A percentile compares a stretch with the other conserved stretches of the same genome.
These are phyloP conservation scores for Penicillium maclennaniae DNA, from an alignment of 495 filamentous ascomycete species.

Conservation along the genomic window DNA sequence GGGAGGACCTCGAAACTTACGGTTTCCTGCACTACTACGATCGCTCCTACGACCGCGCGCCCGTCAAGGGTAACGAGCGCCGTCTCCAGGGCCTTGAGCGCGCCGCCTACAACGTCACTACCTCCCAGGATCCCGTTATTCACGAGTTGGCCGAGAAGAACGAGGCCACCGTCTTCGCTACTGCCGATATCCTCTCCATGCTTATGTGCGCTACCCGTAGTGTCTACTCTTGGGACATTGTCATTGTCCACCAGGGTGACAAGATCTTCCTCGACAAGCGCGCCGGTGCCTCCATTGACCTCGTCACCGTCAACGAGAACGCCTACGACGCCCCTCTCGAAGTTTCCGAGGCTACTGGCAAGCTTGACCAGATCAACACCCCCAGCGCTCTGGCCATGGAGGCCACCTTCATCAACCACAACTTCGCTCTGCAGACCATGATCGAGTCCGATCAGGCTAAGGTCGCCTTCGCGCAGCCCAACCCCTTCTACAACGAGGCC, in stretches of 20 bases:
- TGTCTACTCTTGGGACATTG: conserved; percentile 96
- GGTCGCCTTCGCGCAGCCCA: conserved; percentile 77
- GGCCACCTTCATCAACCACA: conserved; percentile 99
- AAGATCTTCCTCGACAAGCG: conserved; percentile 99
- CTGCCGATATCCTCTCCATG: conserved; percentile 95
- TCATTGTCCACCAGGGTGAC: conserved; percentile 83
- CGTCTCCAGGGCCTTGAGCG: conserved; percentile 85
- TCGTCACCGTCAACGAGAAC: conserved; percentile 98
- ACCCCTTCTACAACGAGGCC: conserved; percentile 94
- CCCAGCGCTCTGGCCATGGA: conserved; percentile 87
- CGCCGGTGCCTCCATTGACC: conserved; percentile 85
- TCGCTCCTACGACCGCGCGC: conserved; percentile 84
- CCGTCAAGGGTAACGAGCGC: conserved; percentile 81
- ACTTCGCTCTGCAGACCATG: conserved; percentile 93
- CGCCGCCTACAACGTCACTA: conserved; percentile 96
- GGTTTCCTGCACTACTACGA: conserved; percentile 99
- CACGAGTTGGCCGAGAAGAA: conserved; percentile 96
- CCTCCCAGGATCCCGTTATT: conserved; percentile 90
- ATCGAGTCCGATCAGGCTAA: conserved; percentile 72
- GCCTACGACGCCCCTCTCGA: conserved; percentile 94
- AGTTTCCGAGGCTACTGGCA: conserved; percentile 68
- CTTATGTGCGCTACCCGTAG: conserved; percentile 96
- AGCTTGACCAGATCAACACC: conserved; percentile 92
- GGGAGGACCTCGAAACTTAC: conserved; percentile 91
- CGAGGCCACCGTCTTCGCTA: conserved; percentile 95